These are phyloP conservation scores for Saccharomycopsis fermentans DNA, from an alignment of 805 yeast genomes.

Conservation along the genomic window DNA sequence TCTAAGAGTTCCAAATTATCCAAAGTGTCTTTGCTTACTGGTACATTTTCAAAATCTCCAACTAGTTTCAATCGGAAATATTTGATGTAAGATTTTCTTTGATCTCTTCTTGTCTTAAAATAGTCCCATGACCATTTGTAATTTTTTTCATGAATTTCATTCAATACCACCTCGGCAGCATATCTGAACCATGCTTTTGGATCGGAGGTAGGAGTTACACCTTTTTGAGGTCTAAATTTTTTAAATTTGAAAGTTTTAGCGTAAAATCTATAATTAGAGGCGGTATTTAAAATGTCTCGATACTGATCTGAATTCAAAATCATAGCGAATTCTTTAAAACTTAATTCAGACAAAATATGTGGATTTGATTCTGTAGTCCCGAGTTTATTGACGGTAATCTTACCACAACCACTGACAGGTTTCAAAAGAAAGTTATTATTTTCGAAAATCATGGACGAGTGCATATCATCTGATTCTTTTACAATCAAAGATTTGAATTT, in stretches of 20 bases:
- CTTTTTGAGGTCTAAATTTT: constrained; percentile 51
- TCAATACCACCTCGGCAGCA: constrained; percentile 63
- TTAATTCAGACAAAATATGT: constrained; percentile 62
- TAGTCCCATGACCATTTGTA: constrained; percentile 85
- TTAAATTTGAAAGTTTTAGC: constrained; percentile 67
- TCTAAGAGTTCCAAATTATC: constrained; percentile 33
- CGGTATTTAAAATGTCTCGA: constrained; percentile 67
- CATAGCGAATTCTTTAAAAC: constrained; percentile 83
- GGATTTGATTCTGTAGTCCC: constrained; percentile 63
- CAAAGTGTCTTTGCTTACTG: constrained; percentile 19
- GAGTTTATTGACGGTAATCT: constrained; percentile 64
- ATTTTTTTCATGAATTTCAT: constrained; percentile 74
- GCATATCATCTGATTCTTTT: constrained; percentile 18
- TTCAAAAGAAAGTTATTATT: constrained; percentile 51
- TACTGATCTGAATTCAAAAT: constrained; percentile 81
- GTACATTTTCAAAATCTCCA: constrained; percentile 23
- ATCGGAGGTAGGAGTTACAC: constrained; percentile 36
- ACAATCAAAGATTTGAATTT: constrained; percentile 38
- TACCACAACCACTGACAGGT: constrained; percentile 88
- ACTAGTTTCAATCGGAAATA: constrained; percentile 57
- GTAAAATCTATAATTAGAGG: constrained; percentile 73
- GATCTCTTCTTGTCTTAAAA: constrained; percentile 60
- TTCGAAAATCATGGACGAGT: constrained; percentile 7
- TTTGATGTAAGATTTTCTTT: constrained; percentile 53
- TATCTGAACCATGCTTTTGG: constrained; percentile 78